Conservation (phyloP, 441 rosid species). For the Mallotus japonicus region DNA sequence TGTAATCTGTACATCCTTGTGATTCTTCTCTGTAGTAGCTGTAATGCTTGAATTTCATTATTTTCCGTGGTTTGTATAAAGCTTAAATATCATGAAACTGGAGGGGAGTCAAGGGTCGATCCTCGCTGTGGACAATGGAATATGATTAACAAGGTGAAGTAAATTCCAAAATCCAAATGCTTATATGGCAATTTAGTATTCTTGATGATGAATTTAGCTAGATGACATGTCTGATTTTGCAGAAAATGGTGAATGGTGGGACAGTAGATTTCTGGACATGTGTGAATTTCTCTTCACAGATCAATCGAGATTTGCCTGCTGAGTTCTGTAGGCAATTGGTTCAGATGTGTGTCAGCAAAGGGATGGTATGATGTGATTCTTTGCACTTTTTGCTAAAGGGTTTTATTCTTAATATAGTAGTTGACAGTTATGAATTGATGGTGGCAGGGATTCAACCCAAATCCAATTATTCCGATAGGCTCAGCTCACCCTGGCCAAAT, state of each 20-base stretch:
- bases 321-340: conserved; percentile 45
- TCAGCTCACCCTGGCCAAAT: conserved; percentile 34
- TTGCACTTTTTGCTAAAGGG: background rate
- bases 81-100: conserved; percentile 68
- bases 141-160: conserved; percentile 67
- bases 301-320: conserved; percentile 15
- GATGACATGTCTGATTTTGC: conserved; percentile 13
- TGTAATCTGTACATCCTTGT: no score
- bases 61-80: conserved; percentile 24
- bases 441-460: conserved; percentile 37
- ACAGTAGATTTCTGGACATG: conserved; percentile 63
- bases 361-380: conserved; percentile 50
- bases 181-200: background rate
- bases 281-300: conserved; percentile 43
- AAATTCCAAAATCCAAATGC: background rate
- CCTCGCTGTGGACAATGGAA: conserved; percentile 72
- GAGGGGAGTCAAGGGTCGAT: conserved; percentile 38
- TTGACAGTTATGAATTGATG: background rate
- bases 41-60: no score
- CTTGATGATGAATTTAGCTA: no score
- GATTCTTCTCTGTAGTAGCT: background rate
- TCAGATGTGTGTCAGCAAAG: conserved; percentile 59
- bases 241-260: conserved; percentile 83
- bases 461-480: conserved; percentile 37
- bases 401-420: background rate